Conservation (phyloP, 2,329 filamentous ascomycete species). For the Colletotrichum coccodes region DNA sequence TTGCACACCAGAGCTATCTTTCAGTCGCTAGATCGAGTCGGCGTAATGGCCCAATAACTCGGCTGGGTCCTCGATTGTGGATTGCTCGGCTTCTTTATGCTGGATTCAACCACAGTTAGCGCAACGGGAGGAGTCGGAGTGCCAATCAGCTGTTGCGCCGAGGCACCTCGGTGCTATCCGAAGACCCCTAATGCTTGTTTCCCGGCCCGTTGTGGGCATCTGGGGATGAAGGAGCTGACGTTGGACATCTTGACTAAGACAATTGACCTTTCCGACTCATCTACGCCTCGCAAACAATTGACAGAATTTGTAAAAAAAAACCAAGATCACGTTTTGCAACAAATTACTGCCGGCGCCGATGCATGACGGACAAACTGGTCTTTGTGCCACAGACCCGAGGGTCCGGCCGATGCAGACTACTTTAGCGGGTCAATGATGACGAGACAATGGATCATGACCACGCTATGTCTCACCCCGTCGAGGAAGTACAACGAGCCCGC, state of each 20-base stretch:
- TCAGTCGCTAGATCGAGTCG: too few species aligned
- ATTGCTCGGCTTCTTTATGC: neutral
- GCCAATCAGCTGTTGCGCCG: neutral
- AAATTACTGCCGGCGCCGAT: too few species aligned
- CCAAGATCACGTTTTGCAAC: too few species aligned
- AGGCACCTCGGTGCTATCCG: conserved; percentile 5
- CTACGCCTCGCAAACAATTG: too few species aligned
- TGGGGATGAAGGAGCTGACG: neutral
- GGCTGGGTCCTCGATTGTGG: neutral
- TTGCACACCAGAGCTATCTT: too few species aligned
- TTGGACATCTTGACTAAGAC: neutral
- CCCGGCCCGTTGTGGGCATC: neutral
- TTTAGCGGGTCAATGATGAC: conserved; percentile 6
- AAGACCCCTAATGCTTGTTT: conserved; percentile 26
- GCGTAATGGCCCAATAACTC: too few species aligned
- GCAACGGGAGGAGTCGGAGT: neutral
- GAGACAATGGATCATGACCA: neutral
- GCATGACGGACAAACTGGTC: neutral
- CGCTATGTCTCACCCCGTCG: neutral
- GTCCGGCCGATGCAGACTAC: neutral
- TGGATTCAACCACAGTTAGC: neutral
- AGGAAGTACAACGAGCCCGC: neutral
- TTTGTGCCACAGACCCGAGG: neutral
- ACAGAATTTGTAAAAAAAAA: neutral
- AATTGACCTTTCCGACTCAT: too few species aligned